phyloP scores from a whole-genome alignment of 139 green algal genomes.

The Trebouxia sp. region DNA sequence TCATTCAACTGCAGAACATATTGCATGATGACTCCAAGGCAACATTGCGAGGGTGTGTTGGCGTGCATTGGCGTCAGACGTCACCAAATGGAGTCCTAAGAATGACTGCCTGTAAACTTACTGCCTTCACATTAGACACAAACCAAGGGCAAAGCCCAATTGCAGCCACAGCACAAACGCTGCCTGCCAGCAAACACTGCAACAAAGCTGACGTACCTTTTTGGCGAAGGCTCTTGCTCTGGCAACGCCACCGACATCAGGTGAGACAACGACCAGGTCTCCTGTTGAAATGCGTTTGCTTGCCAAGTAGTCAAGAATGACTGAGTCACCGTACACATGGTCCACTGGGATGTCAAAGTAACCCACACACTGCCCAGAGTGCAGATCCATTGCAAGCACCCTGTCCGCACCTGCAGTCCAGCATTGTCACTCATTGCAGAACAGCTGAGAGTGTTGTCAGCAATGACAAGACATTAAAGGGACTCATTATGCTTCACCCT shows the following conservation, averaged over 20 bases:
- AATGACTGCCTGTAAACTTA: too few relatives aligned
- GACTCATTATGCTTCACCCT: too few relatives aligned
- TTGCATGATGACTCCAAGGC: not conserved
- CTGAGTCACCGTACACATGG: constrained; percentile 88
- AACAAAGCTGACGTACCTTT: constrained; percentile 78
- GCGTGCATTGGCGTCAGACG: too few relatives aligned
- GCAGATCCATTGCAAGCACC: constrained; percentile 95
- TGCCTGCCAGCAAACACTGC: too few relatives aligned
- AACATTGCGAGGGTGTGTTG: not conserved
- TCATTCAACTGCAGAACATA: constrained; percentile 65
- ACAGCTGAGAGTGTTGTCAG: not conserved
- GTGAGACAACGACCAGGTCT: constrained; percentile 97
- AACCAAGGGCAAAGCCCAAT: too few relatives aligned
- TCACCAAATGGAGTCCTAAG: too few relatives aligned
- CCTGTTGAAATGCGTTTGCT: constrained; percentile 92
- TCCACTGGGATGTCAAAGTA: constrained; percentile 99
- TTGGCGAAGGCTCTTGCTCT: constrained; percentile 97
- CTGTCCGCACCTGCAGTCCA: constrained; percentile 72
- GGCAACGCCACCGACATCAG: constrained; percentile 98
- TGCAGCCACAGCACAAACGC: too few relatives aligned
- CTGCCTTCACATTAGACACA: too few relatives aligned
- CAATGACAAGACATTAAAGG: too few relatives aligned
- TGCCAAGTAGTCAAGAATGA: constrained; percentile 98
- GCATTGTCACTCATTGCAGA: too few relatives aligned
- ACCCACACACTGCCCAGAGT: constrained; percentile 94